These are phyloP conservation scores for Tuctoria greenei DNA, from an alignment of 176 grass and related monocot species.

Conservation along the genomic window DNA sequence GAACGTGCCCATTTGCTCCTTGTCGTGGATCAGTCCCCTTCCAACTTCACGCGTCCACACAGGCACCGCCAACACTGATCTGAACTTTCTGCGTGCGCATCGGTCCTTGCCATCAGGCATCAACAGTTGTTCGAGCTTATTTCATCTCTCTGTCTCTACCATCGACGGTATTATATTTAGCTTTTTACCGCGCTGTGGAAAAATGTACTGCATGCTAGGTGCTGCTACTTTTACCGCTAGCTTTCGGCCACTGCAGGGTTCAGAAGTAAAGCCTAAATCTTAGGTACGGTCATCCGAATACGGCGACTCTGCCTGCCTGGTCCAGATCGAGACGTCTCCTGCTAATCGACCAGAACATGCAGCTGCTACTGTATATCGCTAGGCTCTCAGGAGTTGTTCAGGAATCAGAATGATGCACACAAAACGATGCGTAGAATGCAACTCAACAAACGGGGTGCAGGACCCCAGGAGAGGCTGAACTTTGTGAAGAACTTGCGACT, in stretches of 20 bases:
- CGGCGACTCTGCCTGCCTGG: not conserved
- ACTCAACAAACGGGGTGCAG: not conserved
- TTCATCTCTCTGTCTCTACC: not conserved
- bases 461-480: not conserved
- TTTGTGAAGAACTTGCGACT: conserved; percentile 5
- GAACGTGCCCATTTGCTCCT: not conserved
- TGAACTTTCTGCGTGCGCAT: not conserved
- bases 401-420: conserved; percentile 37
- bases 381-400: conserved; percentile 9
- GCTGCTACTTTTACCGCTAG: not conserved
- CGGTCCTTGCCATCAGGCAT: not conserved
- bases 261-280: not conserved
- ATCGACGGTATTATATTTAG: not conserved
- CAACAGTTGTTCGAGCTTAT: not conserved
- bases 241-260: not conserved
- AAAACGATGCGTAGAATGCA: not conserved
- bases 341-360: not conserved
- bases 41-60: not conserved
- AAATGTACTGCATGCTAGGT: not conserved
- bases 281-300: not conserved
- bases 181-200: not conserved
- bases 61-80: not conserved
- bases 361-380: not conserved
- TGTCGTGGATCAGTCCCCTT: not conserved
- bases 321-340: not conserved